phyloP scores from a whole-genome alignment of 495 filamentous ascomycete species.

The Hypomontagnella monticulosa region DNA sequence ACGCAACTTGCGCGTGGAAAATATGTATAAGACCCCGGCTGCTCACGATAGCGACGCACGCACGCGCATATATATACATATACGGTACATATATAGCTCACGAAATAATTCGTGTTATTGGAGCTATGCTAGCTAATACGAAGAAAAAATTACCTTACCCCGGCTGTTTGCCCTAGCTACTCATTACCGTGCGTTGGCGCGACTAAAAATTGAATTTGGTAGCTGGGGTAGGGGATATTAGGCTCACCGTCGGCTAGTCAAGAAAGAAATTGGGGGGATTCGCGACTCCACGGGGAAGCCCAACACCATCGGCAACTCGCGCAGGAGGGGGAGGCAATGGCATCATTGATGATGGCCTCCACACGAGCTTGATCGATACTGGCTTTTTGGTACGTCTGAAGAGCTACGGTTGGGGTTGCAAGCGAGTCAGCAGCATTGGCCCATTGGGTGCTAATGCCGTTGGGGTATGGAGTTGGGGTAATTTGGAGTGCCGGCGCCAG shows the following conservation, averaged over 20 bases:
- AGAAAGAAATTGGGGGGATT: conserved; percentile 14
- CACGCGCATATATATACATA: background rate
- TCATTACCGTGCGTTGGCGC: conserved; percentile 3
- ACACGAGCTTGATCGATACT: conserved; percentile 7
- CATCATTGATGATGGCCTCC: background rate
- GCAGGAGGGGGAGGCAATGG: background rate
- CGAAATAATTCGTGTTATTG: conserved; percentile 8
- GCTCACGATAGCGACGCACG: background rate
- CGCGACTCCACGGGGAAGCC: conserved; percentile 13
- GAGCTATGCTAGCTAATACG: conserved; percentile 8
- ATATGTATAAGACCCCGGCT: background rate
- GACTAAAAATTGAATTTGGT: background rate
- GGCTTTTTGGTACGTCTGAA: background rate
- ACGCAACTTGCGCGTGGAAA: background rate
- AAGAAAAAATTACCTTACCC: conserved; percentile 4
- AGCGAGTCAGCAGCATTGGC: conserved; percentile 15
- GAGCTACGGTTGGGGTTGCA: background rate
- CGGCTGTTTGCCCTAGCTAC: background rate
- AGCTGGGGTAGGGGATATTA: conserved; percentile 8
- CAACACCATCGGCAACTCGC: background rate
- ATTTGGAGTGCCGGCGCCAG: conserved; percentile 16
- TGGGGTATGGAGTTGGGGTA: conserved; percentile 12
- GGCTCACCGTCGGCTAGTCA: conserved; percentile 11
- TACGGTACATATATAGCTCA: conserved; percentile 30
- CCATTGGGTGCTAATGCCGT: conserved; percentile 13